Base-by-base conservation (phyloP, 495 filamentous ascomycete species). In the Platismatia glauca region DNA sequence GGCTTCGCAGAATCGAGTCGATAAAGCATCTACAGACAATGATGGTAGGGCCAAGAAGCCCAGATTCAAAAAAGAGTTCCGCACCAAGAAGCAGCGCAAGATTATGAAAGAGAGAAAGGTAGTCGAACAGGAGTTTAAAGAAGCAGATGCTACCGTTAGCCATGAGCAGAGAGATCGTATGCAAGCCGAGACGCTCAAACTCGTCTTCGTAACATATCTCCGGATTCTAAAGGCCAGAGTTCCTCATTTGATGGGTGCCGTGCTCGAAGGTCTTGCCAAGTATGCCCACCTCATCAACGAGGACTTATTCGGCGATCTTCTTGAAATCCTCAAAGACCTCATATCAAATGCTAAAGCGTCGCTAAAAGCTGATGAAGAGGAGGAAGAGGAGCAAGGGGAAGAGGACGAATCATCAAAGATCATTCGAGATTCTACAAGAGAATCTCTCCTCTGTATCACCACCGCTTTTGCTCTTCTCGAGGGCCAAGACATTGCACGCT, bases 201-300 rank as follows among this genome's bases (percentile, higher is more conserved):
- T 96, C 57, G 94, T 97, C 15, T 98, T 98, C 72, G 89, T 87
- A 8, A 86, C 85, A 9, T 97, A 97, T 75, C 97, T 98, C 76
- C 86, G 91, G 15, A 94, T 97, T 56, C 75, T 98, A 27, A 97
- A 97, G 75, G 78, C 84, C 56, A 84, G 90, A 35, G 72, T 74
- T 61, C 83, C 84, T 12, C 80, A 84, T 59, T 82, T 98, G 15
- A 97, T 97, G 90, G 94, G 93, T 9, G 90, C 91, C 38, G 92
- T 96, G 0, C 78, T 94, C 7, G 91, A 98, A 73, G 94, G 94
- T 56, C 77, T 98, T 34, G 92, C 92, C 56, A 86, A 86, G 72
- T 97, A 96, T 73, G 86, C 91, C 22, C 94, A 96, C 71, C 78
- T 98, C 22, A 97, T 98, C 78, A 98, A 98, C 76, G 88, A 97